Percentiles rank a stretch among this genome's conserved stretches.
phyloP scores from a whole-genome alignment of 2,329 filamentous ascomycete genomes.

The Phialophora expanda region DNA sequence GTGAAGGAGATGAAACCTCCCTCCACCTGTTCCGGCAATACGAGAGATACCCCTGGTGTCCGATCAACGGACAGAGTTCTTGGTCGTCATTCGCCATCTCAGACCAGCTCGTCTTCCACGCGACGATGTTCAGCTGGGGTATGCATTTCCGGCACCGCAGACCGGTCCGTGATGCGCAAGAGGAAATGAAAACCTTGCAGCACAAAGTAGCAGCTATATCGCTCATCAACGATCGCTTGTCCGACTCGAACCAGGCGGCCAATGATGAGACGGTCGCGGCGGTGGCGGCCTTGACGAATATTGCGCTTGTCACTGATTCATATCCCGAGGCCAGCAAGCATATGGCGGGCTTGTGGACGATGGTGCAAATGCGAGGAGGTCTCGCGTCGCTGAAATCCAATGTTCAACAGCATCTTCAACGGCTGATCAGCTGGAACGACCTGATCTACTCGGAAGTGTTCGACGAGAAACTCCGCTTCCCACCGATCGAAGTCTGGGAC shows the following conservation, averaged over 20 bases:
- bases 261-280: constrained; percentile 28
- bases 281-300: constrained; percentile 30
- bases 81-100: constrained; percentile 28
- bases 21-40: constrained; percentile 17
- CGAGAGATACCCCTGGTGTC: constrained; percentile 30
- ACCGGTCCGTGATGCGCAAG: background rate
- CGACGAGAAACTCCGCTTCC: constrained; percentile 23
- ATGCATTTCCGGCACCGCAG: constrained; percentile 23
- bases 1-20: constrained; percentile 17
- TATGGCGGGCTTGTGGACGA: constrained; percentile 24
- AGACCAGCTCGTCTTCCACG: constrained; percentile 31
- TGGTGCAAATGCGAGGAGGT: constrained; percentile 28
- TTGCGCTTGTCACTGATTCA: constrained; percentile 25
- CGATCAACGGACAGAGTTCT: constrained; percentile 27
- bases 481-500: constrained; percentile 26
- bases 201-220: constrained; percentile 30
- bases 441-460: constrained; percentile 32
- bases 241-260: constrained; percentile 10
- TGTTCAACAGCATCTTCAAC: constrained; percentile 23
- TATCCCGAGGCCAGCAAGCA: constrained; percentile 29
- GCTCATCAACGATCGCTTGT: constrained; percentile 29
- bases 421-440: constrained; percentile 32
- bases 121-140: constrained; percentile 28
- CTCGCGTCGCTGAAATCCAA: constrained; percentile 17
- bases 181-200: constrained; percentile 21